These are phyloP conservation scores for Sesbania bispinosa DNA, from an alignment of 306 rosid species.

Conservation along the genomic window DNA sequence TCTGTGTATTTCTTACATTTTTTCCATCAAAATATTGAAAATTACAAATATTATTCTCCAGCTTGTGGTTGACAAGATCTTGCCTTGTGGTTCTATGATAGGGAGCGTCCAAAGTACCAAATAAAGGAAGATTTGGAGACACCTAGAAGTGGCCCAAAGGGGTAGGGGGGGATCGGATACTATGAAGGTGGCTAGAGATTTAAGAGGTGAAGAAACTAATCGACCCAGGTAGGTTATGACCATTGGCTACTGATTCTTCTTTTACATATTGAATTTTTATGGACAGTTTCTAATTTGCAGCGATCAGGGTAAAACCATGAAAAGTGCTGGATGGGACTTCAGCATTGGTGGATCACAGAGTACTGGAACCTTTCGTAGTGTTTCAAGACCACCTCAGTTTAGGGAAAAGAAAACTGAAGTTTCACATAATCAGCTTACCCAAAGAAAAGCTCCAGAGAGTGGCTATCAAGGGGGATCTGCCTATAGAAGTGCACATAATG, in stretches of 20 bases:
- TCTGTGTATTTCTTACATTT: background rate
- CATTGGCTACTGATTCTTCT: conserved; percentile 17
- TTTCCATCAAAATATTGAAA: conserved; percentile 24
- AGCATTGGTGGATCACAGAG: conserved; percentile 77
- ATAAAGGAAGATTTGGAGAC: conserved; percentile 63
- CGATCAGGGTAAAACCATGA: conserved; percentile 64
- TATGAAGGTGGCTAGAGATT: conserved; percentile 58
- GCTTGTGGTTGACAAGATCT: conserved; percentile 34
- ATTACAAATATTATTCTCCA: conserved; percentile 4
- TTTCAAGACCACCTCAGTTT: conserved; percentile 80
- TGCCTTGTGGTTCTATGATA: conserved; percentile 40
- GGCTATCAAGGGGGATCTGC: conserved; percentile 47
- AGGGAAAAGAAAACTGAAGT: conserved; percentile 71
- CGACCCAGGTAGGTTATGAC: conserved; percentile 61
- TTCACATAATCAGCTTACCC: conserved; percentile 44
- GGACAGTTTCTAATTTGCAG: conserved; percentile 50
- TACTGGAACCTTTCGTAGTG: conserved; percentile 79
- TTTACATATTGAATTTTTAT: conserved; percentile 26
- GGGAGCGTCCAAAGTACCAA: conserved; percentile 91
- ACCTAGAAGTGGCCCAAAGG: conserved; percentile 53
- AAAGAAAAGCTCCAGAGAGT: conserved; percentile 57
- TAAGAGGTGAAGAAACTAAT: conserved; percentile 59
- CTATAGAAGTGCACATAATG: conserved; percentile 49
- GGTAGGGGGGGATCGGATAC: conserved; percentile 67
- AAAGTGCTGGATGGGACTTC: conserved; percentile 97